Base-by-base conservation (phyloP, 768 basidiomycete species). In the Lactifluus volemus region DNA sequence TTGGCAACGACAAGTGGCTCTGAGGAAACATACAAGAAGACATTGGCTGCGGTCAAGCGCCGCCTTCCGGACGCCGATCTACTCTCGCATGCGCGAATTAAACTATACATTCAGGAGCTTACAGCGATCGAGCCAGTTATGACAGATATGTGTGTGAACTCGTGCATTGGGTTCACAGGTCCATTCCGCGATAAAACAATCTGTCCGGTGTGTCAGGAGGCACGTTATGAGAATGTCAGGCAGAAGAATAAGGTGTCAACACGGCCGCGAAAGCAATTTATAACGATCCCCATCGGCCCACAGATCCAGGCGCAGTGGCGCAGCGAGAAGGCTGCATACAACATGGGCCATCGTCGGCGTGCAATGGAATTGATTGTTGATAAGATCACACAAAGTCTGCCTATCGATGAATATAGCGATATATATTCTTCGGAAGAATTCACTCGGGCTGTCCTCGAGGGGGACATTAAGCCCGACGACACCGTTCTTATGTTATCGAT, bases 371-470 rank as follows among this genome's bases (percentile, higher is more conserved):
- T 1, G 1, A 25, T 25, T 25, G 25, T 25, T 25, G 25, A 25
- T 25, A 25, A 30, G 41, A 2, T 44, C 5, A 1, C n/a, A 4
- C 5, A 8, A 12, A 14, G 8, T 7, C 12, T 17, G 2, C 32
- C 3, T 19, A 8, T 45, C 11, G 50, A 58, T 2, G 12, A 52
- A 5, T 52, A 38, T 8, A 6, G 2, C 8, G 1, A 55, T 55
- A 32, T 12, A 44, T 44, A 25, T 25, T 25, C 1, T 25, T 25
- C 25, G 25, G 25, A 25, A 25, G 42, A 44, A 32, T 52, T 61
- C 19, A 67, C 25, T 25, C 25, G 70, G 5, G 74, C 78, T 45
- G 52, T 77, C 2, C 71, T 69, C 47, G 60, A 73, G 10, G 55
- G 25, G 2, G 25, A 25, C 25, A 25, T 25, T 2, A 25, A 25